Evolutionary conservation across 2,329 filamentous ascomycete genomes (phyloP), one percentile per base, ranked within the genome.

Genomic region (Exserohilum rostratum): DNA sequence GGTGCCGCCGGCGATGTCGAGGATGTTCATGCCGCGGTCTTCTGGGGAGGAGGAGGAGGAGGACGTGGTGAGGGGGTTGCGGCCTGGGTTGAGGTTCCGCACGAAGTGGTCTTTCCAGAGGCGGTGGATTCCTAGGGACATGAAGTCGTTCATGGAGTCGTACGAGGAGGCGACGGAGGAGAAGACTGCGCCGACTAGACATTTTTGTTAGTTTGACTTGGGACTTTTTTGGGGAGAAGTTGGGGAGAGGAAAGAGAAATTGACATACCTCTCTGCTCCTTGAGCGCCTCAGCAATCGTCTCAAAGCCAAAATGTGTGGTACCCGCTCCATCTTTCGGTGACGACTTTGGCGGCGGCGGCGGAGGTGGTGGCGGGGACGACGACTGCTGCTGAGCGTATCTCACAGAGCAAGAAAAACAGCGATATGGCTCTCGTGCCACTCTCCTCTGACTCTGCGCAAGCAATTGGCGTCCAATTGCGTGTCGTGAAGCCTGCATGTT

Each of bases 91-190:
- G 29, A 99, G 85, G 30, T 88, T 89, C 64, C 90, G 88, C 40
- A 99, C 93, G 76, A 98, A 99, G 78, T 96, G 88, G 78, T 98
- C 93, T 80, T 90, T 99, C 95, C 95, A 99, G 33, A 99, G 81
- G 38, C 95, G 90, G 77, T 99, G 95, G 78, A 96, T 93, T 50
- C 95, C 95, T 43, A 99, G 85, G 6, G 95, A 98, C 95, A 99
- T 99, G 65, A 98, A 84, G 76, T 99, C 95, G 79, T 99, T 99
- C 95, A 99, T 99, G 59, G 88, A 89, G 77, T 99, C 95, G 79
- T 99, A 99, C 15, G 90, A 91, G 60, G 90, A 87, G 64, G 95
- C 95, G 35, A 99, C 95, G 64, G 90, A 97, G 76, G 91, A 93
- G 80, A 99, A 99, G 54, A 99, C 95, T 37, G 85, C 87, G 56